These are phyloP conservation scores for Bacterosira constricta DNA, from an alignment of 108 stramenopile species.

Conservation along the genomic window DNA sequence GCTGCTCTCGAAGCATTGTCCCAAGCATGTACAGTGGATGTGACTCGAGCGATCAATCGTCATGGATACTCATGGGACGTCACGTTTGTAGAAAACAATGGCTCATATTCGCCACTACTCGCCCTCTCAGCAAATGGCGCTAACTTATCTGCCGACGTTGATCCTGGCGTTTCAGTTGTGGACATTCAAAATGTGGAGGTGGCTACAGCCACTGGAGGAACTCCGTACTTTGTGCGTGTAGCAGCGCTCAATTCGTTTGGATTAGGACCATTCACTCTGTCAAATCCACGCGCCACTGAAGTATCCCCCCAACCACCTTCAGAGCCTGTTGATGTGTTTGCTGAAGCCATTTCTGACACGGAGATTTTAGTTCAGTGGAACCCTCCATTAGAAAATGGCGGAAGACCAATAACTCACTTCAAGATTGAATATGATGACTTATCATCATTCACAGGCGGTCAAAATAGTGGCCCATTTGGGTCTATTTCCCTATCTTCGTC, in stretches of 20 bases:
- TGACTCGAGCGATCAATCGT: slow-evolving; percentile 45
- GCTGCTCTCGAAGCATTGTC: slow-evolving; percentile 65
- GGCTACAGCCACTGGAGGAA: slow-evolving; percentile 20
- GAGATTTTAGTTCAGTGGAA: slow-evolving; percentile 75
- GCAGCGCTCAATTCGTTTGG: slow-evolving; percentile 67
- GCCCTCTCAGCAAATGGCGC: slow-evolving; percentile 51
- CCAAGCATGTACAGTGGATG: slow-evolving; percentile 67
- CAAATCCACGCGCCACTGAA: slow-evolving; percentile 46
- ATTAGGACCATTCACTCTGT: slow-evolving; percentile 36
- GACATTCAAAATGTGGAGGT: slow-evolving; percentile 51
- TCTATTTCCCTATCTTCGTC: slow-evolving; percentile 51
- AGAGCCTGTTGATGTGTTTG: slow-evolving; percentile 42
- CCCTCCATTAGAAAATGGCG: slow-evolving; percentile 58
- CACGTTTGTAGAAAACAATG: slow-evolving; percentile 42
- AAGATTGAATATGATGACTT: slow-evolving; percentile 70
- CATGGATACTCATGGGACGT: slow-evolving; percentile 73
- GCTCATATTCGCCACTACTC: slow-evolving; percentile 30
- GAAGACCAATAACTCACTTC: slow-evolving; percentile 57
- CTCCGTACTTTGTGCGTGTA: slow-evolving; percentile 59
- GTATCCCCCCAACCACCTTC: slow-evolving; percentile 40
- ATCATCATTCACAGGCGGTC: slow-evolving; percentile 53
- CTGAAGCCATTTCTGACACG: slow-evolving; percentile 54
- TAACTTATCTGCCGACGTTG: slow-evolving; percentile 35
- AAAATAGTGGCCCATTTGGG: slow-evolving; percentile 33
- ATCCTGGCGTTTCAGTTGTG: slow-evolving; percentile 50